These are phyloP conservation scores for Saussurea involucrata DNA, from an alignment of 129 eudicot genomes.

Conservation along the genomic window DNA sequence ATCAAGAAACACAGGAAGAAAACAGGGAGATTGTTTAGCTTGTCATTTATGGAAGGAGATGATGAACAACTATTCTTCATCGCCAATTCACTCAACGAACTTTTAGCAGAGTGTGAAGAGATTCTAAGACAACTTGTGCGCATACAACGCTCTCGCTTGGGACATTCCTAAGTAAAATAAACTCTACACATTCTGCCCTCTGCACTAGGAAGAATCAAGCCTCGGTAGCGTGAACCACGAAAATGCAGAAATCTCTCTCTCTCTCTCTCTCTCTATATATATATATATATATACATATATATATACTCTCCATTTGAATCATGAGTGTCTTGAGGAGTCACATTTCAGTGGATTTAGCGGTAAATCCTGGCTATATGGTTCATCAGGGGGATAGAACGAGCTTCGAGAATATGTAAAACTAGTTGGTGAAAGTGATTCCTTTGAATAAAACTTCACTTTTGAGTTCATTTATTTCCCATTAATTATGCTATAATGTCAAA, in stretches of 20 bases:
- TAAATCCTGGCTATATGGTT: conserved; percentile 14
- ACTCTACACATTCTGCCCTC: background rate
- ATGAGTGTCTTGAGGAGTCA: conserved; percentile 8
- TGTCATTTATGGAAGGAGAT: conserved; percentile 25
- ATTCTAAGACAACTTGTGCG: conserved; percentile 16
- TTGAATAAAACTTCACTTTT: background rate
- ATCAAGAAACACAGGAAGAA: conserved; percentile 47
- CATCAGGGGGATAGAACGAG: background rate
- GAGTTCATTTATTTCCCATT: background rate
- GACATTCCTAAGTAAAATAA: background rate
- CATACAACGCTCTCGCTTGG: background rate
- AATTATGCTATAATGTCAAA: background rate
- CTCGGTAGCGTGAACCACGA: background rate
- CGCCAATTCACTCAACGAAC: conserved; percentile 23
- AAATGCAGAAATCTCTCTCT: background rate
- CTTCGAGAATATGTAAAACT: conserved; percentile 1
- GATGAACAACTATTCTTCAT: conserved; percentile 28
- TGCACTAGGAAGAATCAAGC: background rate
- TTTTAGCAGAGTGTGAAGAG: conserved; percentile 36
- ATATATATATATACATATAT: no score
- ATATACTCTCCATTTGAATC: background rate
- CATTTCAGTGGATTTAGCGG: background rate
- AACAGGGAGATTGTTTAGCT: conserved; percentile 30
- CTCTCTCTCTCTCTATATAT: no score
- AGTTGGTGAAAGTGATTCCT: background rate